Conservation (phyloP, 805 yeast genomes). For the Candida methanosorbosa region DNA sequence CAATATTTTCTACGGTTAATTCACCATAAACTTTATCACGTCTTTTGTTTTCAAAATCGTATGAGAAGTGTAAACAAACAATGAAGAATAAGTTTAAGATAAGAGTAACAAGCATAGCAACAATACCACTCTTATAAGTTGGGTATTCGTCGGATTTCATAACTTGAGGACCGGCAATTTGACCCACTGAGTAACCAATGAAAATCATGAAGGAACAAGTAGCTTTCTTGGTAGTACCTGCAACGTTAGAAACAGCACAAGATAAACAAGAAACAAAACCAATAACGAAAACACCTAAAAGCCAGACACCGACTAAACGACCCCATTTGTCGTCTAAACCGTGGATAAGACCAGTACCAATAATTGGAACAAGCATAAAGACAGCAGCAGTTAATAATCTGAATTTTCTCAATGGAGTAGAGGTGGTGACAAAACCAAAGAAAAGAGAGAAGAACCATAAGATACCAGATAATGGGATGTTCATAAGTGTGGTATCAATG, state of each 20-base stretch:
- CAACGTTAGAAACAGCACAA: slow-evolving; percentile 35
- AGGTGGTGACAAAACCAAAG: slow-evolving; percentile 6
- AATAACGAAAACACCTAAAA: slow-evolving; percentile 9
- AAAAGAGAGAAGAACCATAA: slow-evolving; percentile 7
- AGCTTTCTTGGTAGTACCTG: slow-evolving; percentile 52
- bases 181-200: slow-evolving; percentile 50
- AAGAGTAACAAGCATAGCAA: slow-evolving; percentile 35
- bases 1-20: slow-evolving; percentile 11
- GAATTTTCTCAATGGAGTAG: slow-evolving; percentile 6
- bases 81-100: slow-evolving; percentile 17
- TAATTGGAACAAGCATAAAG: slow-evolving; percentile 8
- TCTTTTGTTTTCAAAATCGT: slow-evolving; percentile 34
- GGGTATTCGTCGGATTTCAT: slow-evolving; percentile 46
- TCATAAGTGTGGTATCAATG: slow-evolving; percentile 26
- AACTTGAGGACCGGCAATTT: slow-evolving; percentile 57
- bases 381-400: slow-evolving; percentile 8
- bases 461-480: slow-evolving; percentile 26
- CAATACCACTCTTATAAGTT: slow-evolving; percentile 47
- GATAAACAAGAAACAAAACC: slow-evolving; percentile 13
- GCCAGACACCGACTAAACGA: slow-evolving; percentile 9
- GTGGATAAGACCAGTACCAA: slow-evolving; percentile 9
- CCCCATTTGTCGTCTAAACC: slow-evolving; percentile 13
- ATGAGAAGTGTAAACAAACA: slow-evolving; percentile 8
- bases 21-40: slow-evolving; percentile 31
- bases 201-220: slow-evolving; percentile 44